Percentiles rank a stretch among this genome's conserved stretches.
Evolutionary conservation across 1,284 basidiomycete species (phyloP).

Genomic region (Cutaneotrichosporon spelunceum): DNA sequence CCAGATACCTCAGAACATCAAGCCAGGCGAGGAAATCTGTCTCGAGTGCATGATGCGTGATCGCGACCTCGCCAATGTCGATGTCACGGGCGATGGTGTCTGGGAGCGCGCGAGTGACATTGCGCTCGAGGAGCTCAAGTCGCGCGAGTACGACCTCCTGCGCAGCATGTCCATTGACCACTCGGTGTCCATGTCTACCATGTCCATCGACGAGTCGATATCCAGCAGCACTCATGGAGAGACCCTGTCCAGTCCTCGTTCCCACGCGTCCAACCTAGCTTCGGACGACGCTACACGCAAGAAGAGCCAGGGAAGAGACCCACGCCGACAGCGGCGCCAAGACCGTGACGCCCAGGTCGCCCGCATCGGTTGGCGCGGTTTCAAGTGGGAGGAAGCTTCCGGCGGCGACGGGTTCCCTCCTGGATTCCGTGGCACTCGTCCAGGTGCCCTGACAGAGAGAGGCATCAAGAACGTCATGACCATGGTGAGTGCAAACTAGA

Average conservation of each 20-base stretch:
- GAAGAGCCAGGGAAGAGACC: slow-evolving; percentile 18
- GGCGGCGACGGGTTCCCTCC: slow-evolving; percentile 43
- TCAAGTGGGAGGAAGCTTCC: slow-evolving; percentile 46
- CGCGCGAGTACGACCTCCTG: slow-evolving; percentile 59
- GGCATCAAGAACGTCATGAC: slow-evolving; percentile 82
- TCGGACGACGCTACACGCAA: slow-evolving; percentile 10
- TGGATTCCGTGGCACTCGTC: slow-evolving; percentile 56
- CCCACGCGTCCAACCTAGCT: slow-evolving; percentile 8
- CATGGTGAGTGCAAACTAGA: slow-evolving; percentile 60
- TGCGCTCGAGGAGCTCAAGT: slow-evolving; percentile 71
- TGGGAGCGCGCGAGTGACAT: slow-evolving; percentile 91
- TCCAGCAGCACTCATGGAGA: slow-evolving; percentile 11
- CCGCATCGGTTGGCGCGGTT: slow-evolving; percentile 46
- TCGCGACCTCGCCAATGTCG: slow-evolving; percentile 94
- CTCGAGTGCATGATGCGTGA: slow-evolving; percentile 99
- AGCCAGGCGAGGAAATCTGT: slow-evolving; percentile 67
- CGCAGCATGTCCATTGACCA: slow-evolving; percentile 24
- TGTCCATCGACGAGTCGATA: slow-evolving; percentile 18
- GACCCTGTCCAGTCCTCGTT: slow-evolving; percentile 14
- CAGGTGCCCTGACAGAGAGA: slow-evolving; percentile 70
- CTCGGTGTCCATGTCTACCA: slow-evolving; percentile 1
- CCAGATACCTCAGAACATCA: slow-evolving; percentile 2
- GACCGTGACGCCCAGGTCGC: slow-evolving; percentile 29
- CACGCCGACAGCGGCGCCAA: slow-evolving; percentile 26
- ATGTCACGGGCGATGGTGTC: slow-evolving; percentile 76